Base-by-base conservation (phyloP, 2,329 filamentous ascomycete genomes). In the Colletotrichum chlorophyti region DNA sequence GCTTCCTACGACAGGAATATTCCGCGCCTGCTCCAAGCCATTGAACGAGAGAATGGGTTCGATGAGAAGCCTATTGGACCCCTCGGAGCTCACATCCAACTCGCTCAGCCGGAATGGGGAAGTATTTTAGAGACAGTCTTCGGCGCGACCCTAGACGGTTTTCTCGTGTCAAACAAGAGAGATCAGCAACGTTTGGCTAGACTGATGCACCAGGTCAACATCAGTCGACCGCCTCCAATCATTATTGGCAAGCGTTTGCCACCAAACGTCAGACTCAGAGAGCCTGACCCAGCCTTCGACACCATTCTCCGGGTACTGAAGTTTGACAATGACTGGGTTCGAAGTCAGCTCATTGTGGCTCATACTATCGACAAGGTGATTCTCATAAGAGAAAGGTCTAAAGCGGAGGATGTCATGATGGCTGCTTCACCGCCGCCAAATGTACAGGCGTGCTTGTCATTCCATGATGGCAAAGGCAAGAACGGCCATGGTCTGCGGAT, bases 301-400 rank as follows among this genome's bases (percentile, higher is more conserved):
- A 99, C 95, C 0, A 88, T 94, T 61, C 76, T 97, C 41, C 84
- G 91, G 47, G 86, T 91, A 1, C 79, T 99, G 49, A 88, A 92
- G 72, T 90, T 98, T 61, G 91, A 95, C 60, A 86, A 94, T 64
- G 84, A 90, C 17, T 75, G 90, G 38, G 88, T 97, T 17, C 87
- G 87, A 46, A 90, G 92, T 60, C 88, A 93, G 58, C 78, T 98
- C 42, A 89, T 99, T 67, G 95, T 98, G 70, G 89, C 88, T 61
- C 83, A 92, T 65, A 76, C 78, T 6, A 91, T 97, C 49, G 95
- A 99, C 61, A 93, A 97, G 71, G 86, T 89, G 7, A 84, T 97
- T 6, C 79, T 99, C 1, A 86, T 97, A 51, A 79, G 87, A 53
- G 79, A 88, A 26, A 80, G 90, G 24, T 72, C 80, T 1, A 83